These are phyloP conservation scores for Dendrobium chrysotoxum DNA, from an alignment of 106 monocot genomes.

Conservation along the genomic window DNA sequence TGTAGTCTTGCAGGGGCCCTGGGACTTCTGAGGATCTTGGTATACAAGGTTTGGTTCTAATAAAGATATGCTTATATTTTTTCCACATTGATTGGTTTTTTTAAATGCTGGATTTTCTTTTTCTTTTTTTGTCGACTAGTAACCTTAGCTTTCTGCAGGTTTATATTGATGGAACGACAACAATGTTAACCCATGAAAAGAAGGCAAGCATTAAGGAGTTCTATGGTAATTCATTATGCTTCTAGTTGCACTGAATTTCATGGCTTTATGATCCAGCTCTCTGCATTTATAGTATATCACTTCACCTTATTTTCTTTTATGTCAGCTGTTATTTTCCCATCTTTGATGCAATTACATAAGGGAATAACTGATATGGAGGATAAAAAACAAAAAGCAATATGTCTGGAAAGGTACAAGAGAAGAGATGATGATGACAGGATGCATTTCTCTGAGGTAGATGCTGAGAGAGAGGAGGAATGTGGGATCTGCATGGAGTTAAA, in stretches of 20 bases:
- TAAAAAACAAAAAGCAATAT: constrained; percentile 54
- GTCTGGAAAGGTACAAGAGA: constrained; percentile 52
- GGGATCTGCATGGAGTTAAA: constrained; percentile 87
- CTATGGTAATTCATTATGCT: constrained; percentile 43
- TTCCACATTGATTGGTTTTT: background rate
- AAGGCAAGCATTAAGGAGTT: constrained; percentile 89
- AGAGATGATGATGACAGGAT: constrained; percentile 37
- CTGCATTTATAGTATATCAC: background rate
- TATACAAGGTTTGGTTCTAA: constrained; percentile 33
- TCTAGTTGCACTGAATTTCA: background rate
- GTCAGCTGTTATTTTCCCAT: constrained; percentile 62
- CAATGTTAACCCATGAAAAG: constrained; percentile 78
- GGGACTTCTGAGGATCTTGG: constrained; percentile 65
- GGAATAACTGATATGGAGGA: constrained; percentile 81
- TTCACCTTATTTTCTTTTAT: background rate
- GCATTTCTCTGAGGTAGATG: constrained; percentile 36
- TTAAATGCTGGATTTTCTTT: background rate
- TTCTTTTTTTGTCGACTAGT: background rate
- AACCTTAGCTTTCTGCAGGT: constrained; percentile 27
- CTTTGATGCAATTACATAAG: constrained; percentile 50
- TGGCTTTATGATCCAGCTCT: background rate
- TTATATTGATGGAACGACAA: constrained; percentile 83
- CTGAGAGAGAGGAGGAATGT: constrained; percentile 67
- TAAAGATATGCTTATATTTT: background rate
- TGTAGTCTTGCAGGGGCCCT: constrained; percentile 80